Base-by-base conservation (phyloP, 164 flowering plant genomes). In the Echeveria elegans region DNA sequence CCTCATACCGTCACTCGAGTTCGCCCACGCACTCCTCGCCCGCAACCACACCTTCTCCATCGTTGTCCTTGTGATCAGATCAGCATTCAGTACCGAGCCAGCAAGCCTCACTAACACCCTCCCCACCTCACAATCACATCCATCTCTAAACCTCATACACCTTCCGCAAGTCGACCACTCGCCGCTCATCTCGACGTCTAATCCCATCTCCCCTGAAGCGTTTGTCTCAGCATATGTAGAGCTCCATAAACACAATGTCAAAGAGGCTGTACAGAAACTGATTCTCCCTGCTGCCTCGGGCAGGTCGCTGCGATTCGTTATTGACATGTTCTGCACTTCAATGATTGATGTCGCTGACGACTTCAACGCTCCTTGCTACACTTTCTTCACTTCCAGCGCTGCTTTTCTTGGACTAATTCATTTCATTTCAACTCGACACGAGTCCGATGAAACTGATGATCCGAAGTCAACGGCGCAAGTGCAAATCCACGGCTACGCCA, bases 291-390 rank as follows among this genome's bases (percentile, higher is more conserved):
- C 69, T 18, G 61, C 15, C 26, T 16, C 47, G 19, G 24, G 4
- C 23, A 24, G 63, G 19, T 9, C 5, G n/a, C 62, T 67, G 12
- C 77, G 69, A 1, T 21, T 80, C 12, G 43, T 80, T 41, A 47
- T 75, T 14, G 83, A 75, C 67, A 73, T 77, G 79, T 73, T 80
- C 12, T 62, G 64, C 48, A 45, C 61, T 6, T 31, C 66, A 6
- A 69, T 69, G 71, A 47, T 69, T 18, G 70, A 68, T 6, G 70
- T 68, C 4, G 70, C 65, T 2, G 28, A 40, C 14, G 65, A 68
- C 9, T 18, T 68, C 24, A 12, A 34, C 37, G 1, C 34, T 28
- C 70, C 70, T 24, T 59, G 48, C 38, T 68, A 68, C 32, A 11
- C 63, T 36, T 68, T 12, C 65, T 60, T 68, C 30, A 21, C 65